phyloP scores from a whole-genome alignment of 192 early-diverging fungal genomes.

The Coemansia sp. region DNA sequence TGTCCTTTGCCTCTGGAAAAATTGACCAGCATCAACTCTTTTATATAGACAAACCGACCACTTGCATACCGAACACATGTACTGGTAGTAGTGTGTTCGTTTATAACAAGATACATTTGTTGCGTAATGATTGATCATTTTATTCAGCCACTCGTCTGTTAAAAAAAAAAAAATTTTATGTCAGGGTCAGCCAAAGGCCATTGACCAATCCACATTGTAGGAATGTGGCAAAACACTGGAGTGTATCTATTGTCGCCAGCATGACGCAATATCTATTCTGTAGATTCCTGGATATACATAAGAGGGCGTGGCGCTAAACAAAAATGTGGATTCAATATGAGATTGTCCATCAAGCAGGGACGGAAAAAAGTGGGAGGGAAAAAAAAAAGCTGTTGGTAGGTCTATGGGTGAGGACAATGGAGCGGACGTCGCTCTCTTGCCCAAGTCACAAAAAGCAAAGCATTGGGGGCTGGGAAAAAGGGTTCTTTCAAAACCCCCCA shows the following conservation, averaged over 20 bases:
- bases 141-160: background rate
- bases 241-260: background rate
- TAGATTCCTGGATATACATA: background rate
- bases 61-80: background rate
- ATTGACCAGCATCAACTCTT: background rate
- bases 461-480: background rate
- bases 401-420: too few relatives aligned
- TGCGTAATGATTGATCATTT: background rate
- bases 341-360: background rate
- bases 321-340: background rate
- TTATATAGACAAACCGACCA: background rate
- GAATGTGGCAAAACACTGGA: background rate
- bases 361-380: too few relatives aligned
- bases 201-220: background rate
- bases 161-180: background rate
- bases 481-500: too few relatives aligned
- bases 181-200: background rate
- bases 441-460: too few relatives aligned
- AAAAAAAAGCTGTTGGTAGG: too few relatives aligned
- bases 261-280: background rate
- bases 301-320: background rate
- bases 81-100: background rate
- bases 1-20: background rate
- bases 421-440: too few relatives aligned
- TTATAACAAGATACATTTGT: too few relatives aligned